Evolutionary conservation across 2,329 filamentous ascomycete genomes (phyloP).

Genomic region (Nothomitra cinnamomea): DNA sequence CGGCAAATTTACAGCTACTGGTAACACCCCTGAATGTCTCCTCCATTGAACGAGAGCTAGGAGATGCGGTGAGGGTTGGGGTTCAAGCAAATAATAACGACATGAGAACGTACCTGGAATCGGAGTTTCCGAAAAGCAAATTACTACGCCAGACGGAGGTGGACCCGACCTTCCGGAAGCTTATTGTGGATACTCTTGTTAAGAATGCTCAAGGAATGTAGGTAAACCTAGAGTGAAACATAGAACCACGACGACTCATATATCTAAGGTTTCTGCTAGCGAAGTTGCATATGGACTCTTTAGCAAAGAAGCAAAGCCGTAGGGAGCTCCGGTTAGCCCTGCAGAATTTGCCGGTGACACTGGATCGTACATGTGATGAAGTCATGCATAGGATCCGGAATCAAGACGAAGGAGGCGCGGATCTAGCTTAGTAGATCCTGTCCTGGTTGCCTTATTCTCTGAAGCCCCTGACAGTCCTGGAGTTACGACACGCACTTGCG

Average conservation of each 20-base stretch:
- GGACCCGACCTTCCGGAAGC: not conserved
- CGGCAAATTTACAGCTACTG: too few species aligned
- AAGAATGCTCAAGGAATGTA: not conserved
- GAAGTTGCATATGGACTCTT: not conserved
- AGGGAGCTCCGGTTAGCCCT: not conserved
- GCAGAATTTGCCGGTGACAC: not conserved
- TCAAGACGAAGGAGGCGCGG: not conserved
- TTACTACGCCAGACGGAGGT: not conserved
- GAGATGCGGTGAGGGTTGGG: too few species aligned
- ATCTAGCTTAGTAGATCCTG: not conserved
- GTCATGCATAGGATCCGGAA: not conserved
- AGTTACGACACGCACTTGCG: not conserved
- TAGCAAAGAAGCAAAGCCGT: too few species aligned
- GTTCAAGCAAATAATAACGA: constrained; percentile 11
- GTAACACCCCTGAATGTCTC: too few species aligned
- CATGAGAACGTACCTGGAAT: constrained; percentile 9
- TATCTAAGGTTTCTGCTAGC: not conserved
- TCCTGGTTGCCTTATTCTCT: not conserved
- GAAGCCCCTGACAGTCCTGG: not conserved
- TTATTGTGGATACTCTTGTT: not conserved
- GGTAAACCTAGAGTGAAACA: not conserved
- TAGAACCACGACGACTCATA: too few species aligned
- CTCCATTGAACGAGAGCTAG: too few species aligned
- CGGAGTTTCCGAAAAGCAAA: too few species aligned
- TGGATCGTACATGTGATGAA: not conserved